A percentile compares a stretch with the other conserved stretches of the same genome.
These are phyloP conservation scores for Nidularia pulvinata DNA, from an alignment of 768 basidiomycete species.

Conservation along the genomic window DNA sequence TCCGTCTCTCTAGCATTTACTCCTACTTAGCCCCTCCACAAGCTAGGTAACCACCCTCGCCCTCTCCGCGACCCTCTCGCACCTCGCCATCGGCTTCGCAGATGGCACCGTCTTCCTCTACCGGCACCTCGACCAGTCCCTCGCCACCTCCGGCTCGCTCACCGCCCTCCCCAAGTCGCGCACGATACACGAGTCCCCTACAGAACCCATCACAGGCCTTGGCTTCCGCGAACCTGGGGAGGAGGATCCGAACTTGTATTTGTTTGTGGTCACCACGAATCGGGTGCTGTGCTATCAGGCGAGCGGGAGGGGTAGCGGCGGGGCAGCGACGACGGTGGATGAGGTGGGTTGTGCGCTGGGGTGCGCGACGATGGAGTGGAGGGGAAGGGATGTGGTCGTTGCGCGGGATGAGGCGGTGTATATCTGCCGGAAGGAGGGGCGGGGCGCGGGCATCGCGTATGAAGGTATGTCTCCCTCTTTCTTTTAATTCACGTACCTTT, in stretches of 20 bases:
- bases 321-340: conserved; percentile 70
- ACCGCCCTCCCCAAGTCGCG: conserved; percentile 86
- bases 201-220: conserved; percentile 91
- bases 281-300: conserved; percentile 78
- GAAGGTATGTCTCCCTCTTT: conserved; percentile 59
- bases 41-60: conserved; percentile 81
- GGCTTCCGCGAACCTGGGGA: conserved; percentile 75
- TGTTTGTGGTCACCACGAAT: conserved; percentile 90
- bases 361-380: conserved; percentile 82
- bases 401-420: conserved; percentile 94
- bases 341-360: conserved; percentile 86
- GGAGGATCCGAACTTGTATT: conserved; percentile 44
- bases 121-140: conserved; percentile 89
- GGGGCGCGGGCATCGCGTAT: conserved; percentile 87
- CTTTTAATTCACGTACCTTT: not conserved
- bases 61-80: conserved; percentile 72
- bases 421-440: conserved; percentile 76
- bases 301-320: conserved; percentile 69
- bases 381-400: conserved; percentile 72
- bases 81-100: conserved; percentile 91
- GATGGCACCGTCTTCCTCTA: conserved; percentile 94
- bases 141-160: conserved; percentile 68
- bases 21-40: conserved; percentile 3
- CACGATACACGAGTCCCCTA: conserved; percentile 77
- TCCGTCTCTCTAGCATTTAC: not conserved